phyloP scores from a whole-genome alignment of 306 rosid species.

The Psophocarpus tetragonolobus region DNA sequence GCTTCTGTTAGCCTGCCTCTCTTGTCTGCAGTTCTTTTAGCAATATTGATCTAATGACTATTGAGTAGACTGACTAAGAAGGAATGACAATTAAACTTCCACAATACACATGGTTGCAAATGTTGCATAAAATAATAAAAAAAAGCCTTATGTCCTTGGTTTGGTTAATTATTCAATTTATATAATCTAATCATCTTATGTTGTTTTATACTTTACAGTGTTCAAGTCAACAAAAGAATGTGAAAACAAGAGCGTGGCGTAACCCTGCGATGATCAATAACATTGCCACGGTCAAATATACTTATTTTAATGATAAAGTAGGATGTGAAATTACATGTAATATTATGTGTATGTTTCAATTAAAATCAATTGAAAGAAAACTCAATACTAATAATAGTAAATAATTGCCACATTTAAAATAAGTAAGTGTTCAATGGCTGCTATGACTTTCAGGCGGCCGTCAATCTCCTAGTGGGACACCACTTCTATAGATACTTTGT shows the following conservation, averaged over 20 bases:
- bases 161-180: background rate
- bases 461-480: background rate
- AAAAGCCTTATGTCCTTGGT: background rate
- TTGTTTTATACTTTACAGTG: constrained; percentile 20
- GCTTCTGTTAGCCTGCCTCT: background rate
- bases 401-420: background rate
- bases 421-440: background rate
- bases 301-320: background rate
- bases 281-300: background rate
- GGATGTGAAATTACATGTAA: background rate
- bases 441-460: background rate
- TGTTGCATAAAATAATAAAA: background rate
- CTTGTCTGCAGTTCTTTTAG: background rate
- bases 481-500: background rate
- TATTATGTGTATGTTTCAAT: background rate
- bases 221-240: background rate
- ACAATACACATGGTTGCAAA: background rate
- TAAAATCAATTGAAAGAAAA: background rate
- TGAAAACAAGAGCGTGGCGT: background rate
- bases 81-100: background rate
- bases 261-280: no score
- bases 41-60: background rate
- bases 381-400: background rate
- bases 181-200: background rate
- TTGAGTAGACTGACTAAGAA: no score